Percentiles rank a stretch among this genome's conserved stretches.
phyloP scores from a whole-genome alignment of 2,329 filamentous ascomycete species.

The Exophiala mesophila region DNA sequence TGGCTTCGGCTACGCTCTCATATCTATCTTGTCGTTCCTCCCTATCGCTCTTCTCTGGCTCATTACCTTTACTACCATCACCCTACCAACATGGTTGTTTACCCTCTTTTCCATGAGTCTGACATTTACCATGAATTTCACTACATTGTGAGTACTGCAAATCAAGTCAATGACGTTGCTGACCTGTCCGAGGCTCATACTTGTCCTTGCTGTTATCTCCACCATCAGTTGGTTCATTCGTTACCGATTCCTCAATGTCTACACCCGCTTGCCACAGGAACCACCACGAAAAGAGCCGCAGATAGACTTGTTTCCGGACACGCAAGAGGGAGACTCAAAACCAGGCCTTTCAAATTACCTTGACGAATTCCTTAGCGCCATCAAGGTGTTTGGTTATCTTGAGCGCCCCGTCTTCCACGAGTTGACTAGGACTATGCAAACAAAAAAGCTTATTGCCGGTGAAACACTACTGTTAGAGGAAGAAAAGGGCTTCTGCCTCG shows the following conservation, averaged over 20 bases:
- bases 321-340: conserved; percentile 83
- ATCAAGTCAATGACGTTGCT: background rate
- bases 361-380: conserved; percentile 95
- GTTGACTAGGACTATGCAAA: conserved; percentile 96
- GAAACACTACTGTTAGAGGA: conserved; percentile 94
- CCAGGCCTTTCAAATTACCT: conserved; percentile 91
- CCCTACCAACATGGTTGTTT: conserved; percentile 82
- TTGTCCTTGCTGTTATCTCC: conserved; percentile 71
- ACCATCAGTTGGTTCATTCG: conserved; percentile 88
- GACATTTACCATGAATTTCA: conserved; percentile 98
- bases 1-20: conserved; percentile 17
- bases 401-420: conserved; percentile 97
- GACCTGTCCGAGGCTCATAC: conserved; percentile 57
- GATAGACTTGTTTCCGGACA: conserved; percentile 89
- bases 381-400: conserved; percentile 97
- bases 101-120: conserved; percentile 84
- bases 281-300: conserved; percentile 94
- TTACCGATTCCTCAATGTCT: conserved; percentile 96
- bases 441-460: conserved; percentile 87
- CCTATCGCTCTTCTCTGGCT: conserved; percentile 67
- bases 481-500: conserved; percentile 95
- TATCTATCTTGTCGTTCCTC: conserved; percentile 44
- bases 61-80: conserved; percentile 81
- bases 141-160: conserved; percentile 65
- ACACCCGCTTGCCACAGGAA: conserved; percentile 85